phyloP scores from a whole-genome alignment of 2,329 filamentous ascomycete genomes.

The Aureobasidium subglaciale region DNA sequence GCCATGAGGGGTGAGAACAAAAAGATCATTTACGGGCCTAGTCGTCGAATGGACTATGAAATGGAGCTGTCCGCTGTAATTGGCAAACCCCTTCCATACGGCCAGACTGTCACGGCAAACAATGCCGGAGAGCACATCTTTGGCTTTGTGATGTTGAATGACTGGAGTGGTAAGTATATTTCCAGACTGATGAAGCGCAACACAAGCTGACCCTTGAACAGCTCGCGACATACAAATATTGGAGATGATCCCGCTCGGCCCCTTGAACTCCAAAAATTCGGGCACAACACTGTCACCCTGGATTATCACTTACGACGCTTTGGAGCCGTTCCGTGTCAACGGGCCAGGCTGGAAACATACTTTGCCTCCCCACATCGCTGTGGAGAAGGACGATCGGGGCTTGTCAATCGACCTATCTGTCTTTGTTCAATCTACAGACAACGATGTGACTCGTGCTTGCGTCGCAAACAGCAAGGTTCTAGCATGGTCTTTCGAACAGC shows the following conservation, averaged over 20 bases:
- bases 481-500: conserved; percentile 42
- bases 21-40: conserved; percentile 44
- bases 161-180: conserved; percentile 45
- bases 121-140: conserved; percentile 51
- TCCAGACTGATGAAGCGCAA: background rate
- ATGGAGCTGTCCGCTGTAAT: conserved; percentile 44
- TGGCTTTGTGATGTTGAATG: conserved; percentile 56
- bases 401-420: conserved; percentile 28
- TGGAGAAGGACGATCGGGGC: conserved; percentile 19
- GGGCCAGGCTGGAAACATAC: conserved; percentile 21
- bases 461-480: conserved; percentile 31
- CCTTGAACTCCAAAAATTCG: conserved; percentile 56
- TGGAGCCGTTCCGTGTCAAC: conserved; percentile 33
- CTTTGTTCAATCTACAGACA: conserved; percentile 18
- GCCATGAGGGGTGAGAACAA: conserved; percentile 37
- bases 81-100: conserved; percentile 34
- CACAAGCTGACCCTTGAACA: conserved; percentile 17
- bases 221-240: conserved; percentile 56
- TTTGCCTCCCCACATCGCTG: conserved; percentile 25
- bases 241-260: conserved; percentile 56
- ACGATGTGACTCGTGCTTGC: conserved; percentile 19
- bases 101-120: conserved; percentile 33
- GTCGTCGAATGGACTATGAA: conserved; percentile 41
- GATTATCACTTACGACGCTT: conserved; percentile 54
- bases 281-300: conserved; percentile 55